Evolutionary conservation across 805 yeast species (phyloP).

Genomic region (Hanseniaspora nectarophila): DNA sequence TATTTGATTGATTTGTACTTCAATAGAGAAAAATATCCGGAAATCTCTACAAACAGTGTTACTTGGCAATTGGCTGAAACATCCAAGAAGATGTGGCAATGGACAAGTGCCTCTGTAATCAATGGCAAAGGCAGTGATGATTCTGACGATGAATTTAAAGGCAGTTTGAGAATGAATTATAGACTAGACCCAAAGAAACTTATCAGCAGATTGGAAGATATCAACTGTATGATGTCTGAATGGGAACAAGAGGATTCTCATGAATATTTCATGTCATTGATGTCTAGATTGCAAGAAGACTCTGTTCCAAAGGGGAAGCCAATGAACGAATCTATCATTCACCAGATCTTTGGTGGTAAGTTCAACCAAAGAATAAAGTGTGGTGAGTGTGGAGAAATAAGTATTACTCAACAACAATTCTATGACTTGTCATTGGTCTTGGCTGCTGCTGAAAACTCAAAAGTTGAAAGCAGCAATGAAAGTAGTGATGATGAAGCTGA

Average conservation of each 20-base stretch:
- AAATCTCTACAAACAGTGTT: slow-evolving; percentile 46
- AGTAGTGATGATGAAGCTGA: slow-evolving; percentile 6
- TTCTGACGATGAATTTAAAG: not conserved
- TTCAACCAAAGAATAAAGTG: slow-evolving; percentile 78
- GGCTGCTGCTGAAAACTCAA: slow-evolving; percentile 35
- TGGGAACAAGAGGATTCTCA: slow-evolving; percentile 98
- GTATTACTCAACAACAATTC: slow-evolving; percentile 83
- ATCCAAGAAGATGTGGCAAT: slow-evolving; percentile 50
- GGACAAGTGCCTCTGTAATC: slow-evolving; percentile 31
- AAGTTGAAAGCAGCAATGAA: slow-evolving; percentile 15
- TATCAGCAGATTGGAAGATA: slow-evolving; percentile 60
- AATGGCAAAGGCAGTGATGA: not conserved
- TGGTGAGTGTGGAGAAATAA: slow-evolving; percentile 64
- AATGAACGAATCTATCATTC: slow-evolving; percentile 65
- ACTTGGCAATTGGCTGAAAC: slow-evolving; percentile 58
- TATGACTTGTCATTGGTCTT: slow-evolving; percentile 82
- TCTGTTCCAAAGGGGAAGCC: slow-evolving; percentile 83
- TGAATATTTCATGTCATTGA: slow-evolving; percentile 87
- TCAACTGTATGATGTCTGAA: slow-evolving; percentile 90
- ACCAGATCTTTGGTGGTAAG: slow-evolving; percentile 90
- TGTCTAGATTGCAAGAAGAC: slow-evolving; percentile 83
- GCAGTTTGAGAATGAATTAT: slow-evolving; percentile 29
- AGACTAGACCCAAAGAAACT: slow-evolving; percentile 61
- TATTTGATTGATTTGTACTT: slow-evolving; percentile 38
- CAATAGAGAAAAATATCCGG: slow-evolving; percentile 13